These are phyloP conservation scores for Aspergillus bertholletiae DNA, from an alignment of 495 filamentous ascomycete genomes.

Conservation along the genomic window DNA sequence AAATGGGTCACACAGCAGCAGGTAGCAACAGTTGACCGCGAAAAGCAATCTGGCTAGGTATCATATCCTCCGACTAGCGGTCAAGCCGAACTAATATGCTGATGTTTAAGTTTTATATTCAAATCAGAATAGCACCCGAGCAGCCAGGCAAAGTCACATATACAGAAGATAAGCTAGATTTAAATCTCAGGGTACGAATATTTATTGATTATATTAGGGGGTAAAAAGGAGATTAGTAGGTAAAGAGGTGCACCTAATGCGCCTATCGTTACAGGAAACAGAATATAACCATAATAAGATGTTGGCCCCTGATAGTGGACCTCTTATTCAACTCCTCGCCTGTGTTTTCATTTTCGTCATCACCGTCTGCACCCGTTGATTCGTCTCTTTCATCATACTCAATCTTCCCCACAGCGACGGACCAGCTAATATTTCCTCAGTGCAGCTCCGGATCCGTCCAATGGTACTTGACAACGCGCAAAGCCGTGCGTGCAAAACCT, in stretches of 20 bases:
- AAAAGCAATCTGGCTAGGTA: constrained; percentile 7
- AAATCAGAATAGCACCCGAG: no score
- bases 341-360: constrained; percentile 32
- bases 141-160: no score
- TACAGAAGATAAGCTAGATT: no score
- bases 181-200: no score
- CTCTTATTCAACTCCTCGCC: not conserved
- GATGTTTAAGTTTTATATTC: no score
- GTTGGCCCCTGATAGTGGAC: no score
- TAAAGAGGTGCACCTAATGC: no score
- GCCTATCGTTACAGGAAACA: no score
- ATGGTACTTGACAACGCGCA: constrained; percentile 25
- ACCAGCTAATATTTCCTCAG: constrained; percentile 21
- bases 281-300: no score
- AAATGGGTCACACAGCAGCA: constrained; percentile 11
- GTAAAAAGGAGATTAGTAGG: no score
- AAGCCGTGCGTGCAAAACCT: constrained; percentile 28
- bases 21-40: no score
- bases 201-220: not conserved
- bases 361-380: constrained; percentile 30
- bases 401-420: constrained; percentile 23
- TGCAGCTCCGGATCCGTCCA: constrained; percentile 24
- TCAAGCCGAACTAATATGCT: not conserved
- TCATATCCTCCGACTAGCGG: not conserved
- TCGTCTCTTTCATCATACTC: constrained; percentile 39